A percentile compares a stretch with the other conserved stretches of the same genome.
Evolutionary conservation across 2,329 filamentous ascomycete species (phyloP).

Genomic region (Fusarium tricinctum): DNA sequence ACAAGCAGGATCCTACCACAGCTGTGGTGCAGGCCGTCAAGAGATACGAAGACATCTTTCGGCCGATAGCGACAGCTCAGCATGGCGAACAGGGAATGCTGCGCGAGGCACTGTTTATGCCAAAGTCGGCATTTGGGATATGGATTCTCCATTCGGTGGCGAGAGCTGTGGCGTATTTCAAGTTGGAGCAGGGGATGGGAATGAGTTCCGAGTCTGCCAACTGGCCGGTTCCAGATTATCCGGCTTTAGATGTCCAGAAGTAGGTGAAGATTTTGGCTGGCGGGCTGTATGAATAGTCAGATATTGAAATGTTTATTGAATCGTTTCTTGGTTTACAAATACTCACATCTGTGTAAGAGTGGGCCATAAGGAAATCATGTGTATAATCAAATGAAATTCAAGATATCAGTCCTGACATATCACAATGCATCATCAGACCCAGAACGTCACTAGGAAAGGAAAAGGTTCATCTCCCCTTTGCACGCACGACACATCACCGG

Average conservation of each 20-base stretch:
- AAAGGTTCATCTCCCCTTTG: not conserved
- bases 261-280: not conserved
- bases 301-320: not conserved
- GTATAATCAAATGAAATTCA: slow-evolving; percentile 13
- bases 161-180: slow-evolving; percentile 5
- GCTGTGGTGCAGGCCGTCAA: slow-evolving; percentile 26
- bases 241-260: not conserved
- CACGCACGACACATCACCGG: slow-evolving; percentile 16
- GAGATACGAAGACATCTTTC: slow-evolving; percentile 22
- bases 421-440: slow-evolving; percentile 5
- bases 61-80: slow-evolving; percentile 16
- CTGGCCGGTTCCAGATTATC: slow-evolving; percentile 35
- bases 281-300: slow-evolving; percentile 18
- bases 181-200: slow-evolving; percentile 18
- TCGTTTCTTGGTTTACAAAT: slow-evolving; percentile 8
- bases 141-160: slow-evolving; percentile 19
- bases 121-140: slow-evolving; percentile 5
- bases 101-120: not conserved
- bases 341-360: slow-evolving; percentile 16
- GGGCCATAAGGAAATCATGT: not conserved
- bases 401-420: slow-evolving; percentile 18
- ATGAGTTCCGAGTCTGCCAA: slow-evolving; percentile 14
- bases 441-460: slow-evolving; percentile 7
- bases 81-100: not conserved
- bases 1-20: slow-evolving; percentile 4